These are phyloP conservation scores for Plectosphaerella sp. DNA, from an alignment of 2,329 filamentous ascomycete species.

Conservation along the genomic window DNA sequence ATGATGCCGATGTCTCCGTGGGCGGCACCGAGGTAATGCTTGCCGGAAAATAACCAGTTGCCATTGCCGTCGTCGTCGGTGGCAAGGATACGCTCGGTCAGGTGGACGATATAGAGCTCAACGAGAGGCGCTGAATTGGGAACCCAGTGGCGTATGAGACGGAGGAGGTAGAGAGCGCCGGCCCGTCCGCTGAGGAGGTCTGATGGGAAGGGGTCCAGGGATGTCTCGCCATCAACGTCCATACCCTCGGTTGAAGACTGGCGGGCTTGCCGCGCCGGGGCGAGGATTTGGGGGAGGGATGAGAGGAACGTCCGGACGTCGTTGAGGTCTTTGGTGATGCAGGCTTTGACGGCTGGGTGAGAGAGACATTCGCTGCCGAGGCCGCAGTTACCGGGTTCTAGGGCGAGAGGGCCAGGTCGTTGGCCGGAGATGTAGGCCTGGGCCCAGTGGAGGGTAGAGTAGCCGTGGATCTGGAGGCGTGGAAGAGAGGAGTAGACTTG, in stretches of 20 bases:
- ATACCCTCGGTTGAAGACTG: neutral
- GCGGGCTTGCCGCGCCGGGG: conserved; percentile 5
- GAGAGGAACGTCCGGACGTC: conserved; percentile 35
- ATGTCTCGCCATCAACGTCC: neutral
- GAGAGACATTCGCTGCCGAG: conserved; percentile 43
- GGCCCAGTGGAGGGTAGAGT: conserved; percentile 40
- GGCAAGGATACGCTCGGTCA: conserved; percentile 56
- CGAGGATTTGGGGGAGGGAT: conserved; percentile 28
- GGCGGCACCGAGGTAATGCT: conserved; percentile 59
- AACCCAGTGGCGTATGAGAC: conserved; percentile 56
- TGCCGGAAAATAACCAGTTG: conserved; percentile 60
- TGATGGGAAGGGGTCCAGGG: conserved; percentile 38
- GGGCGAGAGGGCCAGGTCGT: conserved; percentile 19
- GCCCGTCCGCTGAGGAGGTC: conserved; percentile 66
- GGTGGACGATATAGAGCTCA: conserved; percentile 48
- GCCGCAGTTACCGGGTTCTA: conserved; percentile 42
- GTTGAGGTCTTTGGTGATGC: conserved; percentile 30
- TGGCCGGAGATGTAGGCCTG: conserved; percentile 39
- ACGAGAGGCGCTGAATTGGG: conserved; percentile 40
- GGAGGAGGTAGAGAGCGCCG: conserved; percentile 63
- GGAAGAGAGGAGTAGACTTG: conserved; percentile 39
- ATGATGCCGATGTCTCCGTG: conserved; percentile 68
- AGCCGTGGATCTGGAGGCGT: conserved; percentile 34
- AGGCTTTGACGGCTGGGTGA: conserved; percentile 38
- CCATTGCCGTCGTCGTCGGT: conserved; percentile 33